Evolutionary conservation across 257 asterid genomes (phyloP), one percentile per base, ranked within the genome.

Genomic region (Leptodermis oblonga): DNA sequence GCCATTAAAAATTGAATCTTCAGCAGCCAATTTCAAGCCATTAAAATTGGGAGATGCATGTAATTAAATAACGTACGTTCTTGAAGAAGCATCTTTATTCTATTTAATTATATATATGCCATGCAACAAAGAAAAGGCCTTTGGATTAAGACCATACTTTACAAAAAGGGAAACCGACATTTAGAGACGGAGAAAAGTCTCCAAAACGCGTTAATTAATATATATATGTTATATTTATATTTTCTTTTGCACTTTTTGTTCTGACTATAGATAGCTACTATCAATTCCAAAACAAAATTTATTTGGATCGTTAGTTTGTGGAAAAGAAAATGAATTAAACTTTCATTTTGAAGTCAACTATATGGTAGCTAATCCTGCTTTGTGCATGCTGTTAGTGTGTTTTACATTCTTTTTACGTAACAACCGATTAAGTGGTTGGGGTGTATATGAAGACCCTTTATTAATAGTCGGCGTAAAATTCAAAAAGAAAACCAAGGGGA

Each of bases 91-190:
- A n/a, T n/a, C n/a, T n/a, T n/a, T n/a, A n/a, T n/a, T n/a, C n/a
- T n/a, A n/a, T n/a, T n/a, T n/a, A n/a, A n/a, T n/a, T n/a, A n/a
- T n/a, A n/a, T n/a, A n/a, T n/a, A n/a, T n/a, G n/a, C n/a, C n/a
- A n/a, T n/a, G n/a, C n/a, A n/a, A n/a, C n/a, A n/a, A 49, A 49
- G n/a, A 49, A 49, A 17, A 17, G n/a, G n/a, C 3, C 49, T 55
- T 22, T 72, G 18, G 49, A 56, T 73, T 69, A 73, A 56, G 51
- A 68, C 68, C 68, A 62, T 43, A 53, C 71, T 69, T 78, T 70
- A 69, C 30, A n/a, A 61, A 78, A 70, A 60, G 71, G n/a, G 45
- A 26, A 73, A 63, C 63, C 81, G 77, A 56, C 80, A 70, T 43
- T 70, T 65, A 58, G 66, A 68, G 58, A 65, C 65, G 70, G 72